These are phyloP conservation scores for Russula griseocarnosa DNA, from an alignment of 768 basidiomycete species.

Conservation along the genomic window DNA sequence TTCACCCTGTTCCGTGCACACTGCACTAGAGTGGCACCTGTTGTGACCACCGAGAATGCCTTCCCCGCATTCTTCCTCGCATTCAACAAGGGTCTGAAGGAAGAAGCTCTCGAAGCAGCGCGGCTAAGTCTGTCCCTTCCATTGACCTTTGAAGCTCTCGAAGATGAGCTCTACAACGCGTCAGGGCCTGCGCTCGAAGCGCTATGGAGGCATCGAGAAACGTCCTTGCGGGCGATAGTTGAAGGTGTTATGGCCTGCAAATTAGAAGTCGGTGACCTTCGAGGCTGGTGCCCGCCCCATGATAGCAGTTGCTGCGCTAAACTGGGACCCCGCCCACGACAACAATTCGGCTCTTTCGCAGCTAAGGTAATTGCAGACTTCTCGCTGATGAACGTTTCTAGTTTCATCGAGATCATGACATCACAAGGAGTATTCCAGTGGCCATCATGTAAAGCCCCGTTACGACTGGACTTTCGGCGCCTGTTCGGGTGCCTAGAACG, in stretches of 20 bases:
- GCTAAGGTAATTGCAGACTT: neutral
- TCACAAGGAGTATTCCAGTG: neutral
- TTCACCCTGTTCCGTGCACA: slow-evolving; percentile 7
- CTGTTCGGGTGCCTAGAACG: slow-evolving; percentile 5
- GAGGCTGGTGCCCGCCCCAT: neutral
- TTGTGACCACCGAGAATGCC: slow-evolving; percentile 2
- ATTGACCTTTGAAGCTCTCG: neutral
- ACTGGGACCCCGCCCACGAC: neutral
- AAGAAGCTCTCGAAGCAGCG: slow-evolving; percentile 12
- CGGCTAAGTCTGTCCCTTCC: slow-evolving; percentile 2
- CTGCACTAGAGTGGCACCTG: neutral
- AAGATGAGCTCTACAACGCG: neutral
- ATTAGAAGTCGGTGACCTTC: slow-evolving; percentile 11
- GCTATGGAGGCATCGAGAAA: slow-evolving; percentile 4
- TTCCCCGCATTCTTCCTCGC: slow-evolving; percentile 2
- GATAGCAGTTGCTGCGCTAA: neutral
- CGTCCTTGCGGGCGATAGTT: neutral
- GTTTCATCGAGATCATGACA: slow-evolving; percentile 3
- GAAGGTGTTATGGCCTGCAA: too few species aligned
- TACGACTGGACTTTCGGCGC: neutral
- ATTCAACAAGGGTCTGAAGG: slow-evolving; percentile 2
- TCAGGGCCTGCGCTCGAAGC: slow-evolving; percentile 10
- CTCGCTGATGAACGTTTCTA: neutral
- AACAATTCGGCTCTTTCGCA: neutral
- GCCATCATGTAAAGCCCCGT: neutral